Conservation (phyloP, 768 basidiomycete genomes). For the Tulasnella sp. region DNA sequence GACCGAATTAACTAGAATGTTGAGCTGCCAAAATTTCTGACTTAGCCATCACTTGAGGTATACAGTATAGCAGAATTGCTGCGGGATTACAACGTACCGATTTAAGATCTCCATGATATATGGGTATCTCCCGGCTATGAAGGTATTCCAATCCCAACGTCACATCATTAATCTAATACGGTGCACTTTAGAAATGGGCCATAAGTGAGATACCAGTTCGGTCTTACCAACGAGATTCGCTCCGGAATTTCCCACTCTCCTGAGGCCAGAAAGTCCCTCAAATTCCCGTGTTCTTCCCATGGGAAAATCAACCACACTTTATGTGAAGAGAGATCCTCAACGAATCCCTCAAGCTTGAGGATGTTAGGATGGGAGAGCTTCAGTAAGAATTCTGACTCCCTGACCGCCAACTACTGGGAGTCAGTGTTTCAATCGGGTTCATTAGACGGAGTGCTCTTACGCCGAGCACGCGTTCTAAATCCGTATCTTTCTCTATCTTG, state of each 20-base stretch:
- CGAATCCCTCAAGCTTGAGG: background rate
- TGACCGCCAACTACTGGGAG: background rate
- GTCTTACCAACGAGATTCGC: background rate
- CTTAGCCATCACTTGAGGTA: background rate
- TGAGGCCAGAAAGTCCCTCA: background rate
- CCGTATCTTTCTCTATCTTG: too few relatives aligned
- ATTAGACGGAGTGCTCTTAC: too few relatives aligned
- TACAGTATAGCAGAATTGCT: too few relatives aligned
- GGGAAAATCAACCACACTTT: background rate
- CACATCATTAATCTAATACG: background rate
- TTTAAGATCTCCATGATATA: background rate
- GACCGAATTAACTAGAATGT: background rate
- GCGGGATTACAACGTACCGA: background rate
- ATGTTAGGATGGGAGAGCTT: background rate
- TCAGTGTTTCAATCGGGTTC: background rate
- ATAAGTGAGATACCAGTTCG: background rate
- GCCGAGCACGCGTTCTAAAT: too few relatives aligned
- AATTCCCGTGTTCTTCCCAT: background rate
- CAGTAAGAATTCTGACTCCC: background rate
- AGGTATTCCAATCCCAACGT: background rate
- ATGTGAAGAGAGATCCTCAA: background rate
- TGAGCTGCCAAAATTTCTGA: background rate
- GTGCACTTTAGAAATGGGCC: background rate
- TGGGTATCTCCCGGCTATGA: background rate
- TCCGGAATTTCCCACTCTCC: background rate